A percentile compares a stretch with the other conserved stretches of the same genome.
Evolutionary conservation across 2,329 filamentous ascomycete species (phyloP).

Genomic region (Paramyrothecium roridum): DNA sequence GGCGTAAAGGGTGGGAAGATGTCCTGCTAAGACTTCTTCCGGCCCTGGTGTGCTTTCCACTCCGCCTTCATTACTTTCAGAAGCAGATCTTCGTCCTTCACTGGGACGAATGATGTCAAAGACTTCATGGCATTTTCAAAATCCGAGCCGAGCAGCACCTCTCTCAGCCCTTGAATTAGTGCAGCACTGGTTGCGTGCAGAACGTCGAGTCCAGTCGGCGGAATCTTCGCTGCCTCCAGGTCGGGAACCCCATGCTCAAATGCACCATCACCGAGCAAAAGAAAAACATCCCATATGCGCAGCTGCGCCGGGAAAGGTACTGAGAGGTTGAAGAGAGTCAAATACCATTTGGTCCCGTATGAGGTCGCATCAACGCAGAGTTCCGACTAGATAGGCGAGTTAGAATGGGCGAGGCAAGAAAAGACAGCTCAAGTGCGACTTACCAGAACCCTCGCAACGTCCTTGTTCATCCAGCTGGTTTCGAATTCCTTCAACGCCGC

Average conservation of each 20-base stretch:
- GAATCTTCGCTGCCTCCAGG: constrained; percentile 8
- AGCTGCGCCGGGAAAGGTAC: constrained; percentile 93
- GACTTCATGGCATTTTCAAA: constrained; percentile 99
- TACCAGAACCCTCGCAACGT: constrained; percentile 78
- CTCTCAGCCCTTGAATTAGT: constrained; percentile 83
- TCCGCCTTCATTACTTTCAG: constrained; percentile 89
- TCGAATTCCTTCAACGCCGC: constrained; percentile 83
- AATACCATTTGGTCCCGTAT: constrained; percentile 97
- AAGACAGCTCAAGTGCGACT: constrained; percentile 28
- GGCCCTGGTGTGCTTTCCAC: constrained; percentile 65
- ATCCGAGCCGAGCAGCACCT: constrained; percentile 86
- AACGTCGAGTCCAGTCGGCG: constrained; percentile 65
- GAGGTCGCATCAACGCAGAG: constrained; percentile 80
- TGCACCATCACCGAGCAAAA: constrained; percentile 67
- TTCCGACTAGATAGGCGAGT: constrained; percentile 51
- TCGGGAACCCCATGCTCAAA: constrained; percentile 6
- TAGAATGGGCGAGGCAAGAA: constrained; percentile 4
- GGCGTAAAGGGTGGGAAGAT: constrained; percentile 20
- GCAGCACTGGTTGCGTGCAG: constrained; percentile 88
- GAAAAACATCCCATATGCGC: constrained; percentile 96
- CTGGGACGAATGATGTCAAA: constrained; percentile 87
- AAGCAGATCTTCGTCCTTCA: constrained; percentile 89
- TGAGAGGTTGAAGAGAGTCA: constrained; percentile 95
- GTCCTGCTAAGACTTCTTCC: constrained; percentile 35
- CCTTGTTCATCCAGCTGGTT: constrained; percentile 75